Evolutionary conservation across 2,329 filamentous ascomycete species (phyloP).

Genomic region (Trichoderma endophyticum): DNA sequence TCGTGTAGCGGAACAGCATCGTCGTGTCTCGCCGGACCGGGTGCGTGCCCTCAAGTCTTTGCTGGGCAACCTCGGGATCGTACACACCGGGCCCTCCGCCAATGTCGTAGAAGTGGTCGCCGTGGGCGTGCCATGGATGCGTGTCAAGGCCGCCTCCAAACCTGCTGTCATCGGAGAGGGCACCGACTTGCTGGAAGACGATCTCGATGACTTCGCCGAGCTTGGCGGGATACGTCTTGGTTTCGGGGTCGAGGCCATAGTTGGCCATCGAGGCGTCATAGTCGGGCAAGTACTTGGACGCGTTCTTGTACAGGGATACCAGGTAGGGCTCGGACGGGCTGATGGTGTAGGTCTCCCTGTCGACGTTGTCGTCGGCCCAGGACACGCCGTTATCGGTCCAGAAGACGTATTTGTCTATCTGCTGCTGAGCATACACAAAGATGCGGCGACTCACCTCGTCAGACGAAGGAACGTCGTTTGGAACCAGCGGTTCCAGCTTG

Average conservation of each 20-base stretch:
- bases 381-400: slow-evolving; percentile 20
- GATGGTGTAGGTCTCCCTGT: not conserved
- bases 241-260: slow-evolving; percentile 51
- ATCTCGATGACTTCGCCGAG: slow-evolving; percentile 57
- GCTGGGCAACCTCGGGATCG: slow-evolving; percentile 5
- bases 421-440: slow-evolving; percentile 34
- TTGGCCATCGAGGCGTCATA: slow-evolving; percentile 49
- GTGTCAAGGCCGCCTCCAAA: slow-evolving; percentile 21
- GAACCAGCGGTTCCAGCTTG: slow-evolving; percentile 38
- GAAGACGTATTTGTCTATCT: slow-evolving; percentile 5
- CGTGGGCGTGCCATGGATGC: slow-evolving; percentile 23
- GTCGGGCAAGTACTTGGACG: slow-evolving; percentile 37
- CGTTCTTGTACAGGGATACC: slow-evolving; percentile 19
- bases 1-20: slow-evolving; percentile 53
- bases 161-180: slow-evolving; percentile 32
- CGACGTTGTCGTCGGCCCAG: slow-evolving; percentile 15
- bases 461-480: slow-evolving; percentile 34
- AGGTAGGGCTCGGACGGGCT: slow-evolving; percentile 19
- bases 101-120: slow-evolving; percentile 19
- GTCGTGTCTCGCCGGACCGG: slow-evolving; percentile 47
- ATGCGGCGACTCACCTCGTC: slow-evolving; percentile 47
- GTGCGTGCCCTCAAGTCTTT: slow-evolving; percentile 9
- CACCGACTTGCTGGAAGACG: slow-evolving; percentile 43
- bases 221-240: slow-evolving; percentile 48
- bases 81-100: slow-evolving; percentile 20